Conservation (phyloP, 306 rosid genomes). For the Delonix regia region DNA sequence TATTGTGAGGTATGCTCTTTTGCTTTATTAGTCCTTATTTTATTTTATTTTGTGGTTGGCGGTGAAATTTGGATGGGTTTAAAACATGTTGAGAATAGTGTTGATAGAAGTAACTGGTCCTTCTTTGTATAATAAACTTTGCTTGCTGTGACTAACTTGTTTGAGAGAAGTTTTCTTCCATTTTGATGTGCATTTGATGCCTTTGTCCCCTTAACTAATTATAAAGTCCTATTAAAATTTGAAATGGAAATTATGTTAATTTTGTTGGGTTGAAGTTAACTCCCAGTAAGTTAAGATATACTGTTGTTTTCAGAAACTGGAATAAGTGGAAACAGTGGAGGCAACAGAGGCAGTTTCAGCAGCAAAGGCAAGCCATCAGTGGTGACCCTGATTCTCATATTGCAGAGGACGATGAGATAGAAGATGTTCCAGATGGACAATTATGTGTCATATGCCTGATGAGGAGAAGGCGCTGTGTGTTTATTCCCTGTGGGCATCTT, state of each 20-base stretch:
- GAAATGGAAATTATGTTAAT: neutral
- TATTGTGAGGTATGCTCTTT: conserved; percentile 55
- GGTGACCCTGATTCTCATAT: conserved; percentile 38
- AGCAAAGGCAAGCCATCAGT: conserved; percentile 40
- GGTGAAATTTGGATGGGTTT: conserved; percentile 25
- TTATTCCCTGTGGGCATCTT: conserved; percentile 87
- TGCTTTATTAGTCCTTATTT: conserved; percentile 9
- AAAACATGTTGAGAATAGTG: neutral
- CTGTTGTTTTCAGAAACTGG: conserved; percentile 74
- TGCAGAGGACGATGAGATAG: conserved; percentile 55
- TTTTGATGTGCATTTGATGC: conserved; percentile 2
- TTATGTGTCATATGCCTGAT: conserved; percentile 81
- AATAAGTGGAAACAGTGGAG: conserved; percentile 78
- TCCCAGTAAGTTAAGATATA: conserved; percentile 14
- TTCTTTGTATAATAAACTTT: conserved; percentile 26
- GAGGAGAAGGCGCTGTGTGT: conserved; percentile 87
- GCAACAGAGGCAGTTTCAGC: conserved; percentile 59
- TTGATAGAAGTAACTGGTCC: neutral
- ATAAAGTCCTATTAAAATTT: conserved; percentile 8
- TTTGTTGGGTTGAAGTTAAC: conserved; percentile 27
- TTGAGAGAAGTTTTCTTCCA: neutral
- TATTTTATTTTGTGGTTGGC: neutral
- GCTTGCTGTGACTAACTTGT: neutral
- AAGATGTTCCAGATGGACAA: conserved; percentile 73
- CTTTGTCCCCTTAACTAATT: conserved; percentile 8